Conservation (phyloP, 2,329 filamentous ascomycete species). For the Aplosporella prunicola region DNA sequence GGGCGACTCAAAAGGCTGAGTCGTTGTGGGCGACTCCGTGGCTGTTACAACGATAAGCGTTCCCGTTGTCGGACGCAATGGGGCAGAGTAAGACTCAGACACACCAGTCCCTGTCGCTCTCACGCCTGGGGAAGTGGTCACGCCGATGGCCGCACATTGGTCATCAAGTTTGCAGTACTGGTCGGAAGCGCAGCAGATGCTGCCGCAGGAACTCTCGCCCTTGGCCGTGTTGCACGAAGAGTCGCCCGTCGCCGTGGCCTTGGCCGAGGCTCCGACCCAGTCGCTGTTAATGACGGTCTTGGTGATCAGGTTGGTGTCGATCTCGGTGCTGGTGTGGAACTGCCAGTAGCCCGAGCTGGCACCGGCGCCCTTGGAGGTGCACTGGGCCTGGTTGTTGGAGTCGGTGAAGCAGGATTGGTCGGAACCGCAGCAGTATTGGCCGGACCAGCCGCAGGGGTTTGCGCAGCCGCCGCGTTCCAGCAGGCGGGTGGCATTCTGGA, state of each 20-base stretch:
- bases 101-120: slow-evolving; percentile 20
- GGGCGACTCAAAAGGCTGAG: slow-evolving; percentile 41
- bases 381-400: slow-evolving; percentile 26
- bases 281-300: slow-evolving; percentile 46
- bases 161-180: slow-evolving; percentile 54
- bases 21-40: slow-evolving; percentile 37
- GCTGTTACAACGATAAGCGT: slow-evolving; percentile 43
- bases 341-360: slow-evolving; percentile 39
- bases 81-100: slow-evolving; percentile 39
- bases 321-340: slow-evolving; percentile 48
- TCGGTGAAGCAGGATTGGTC: slow-evolving; percentile 25
- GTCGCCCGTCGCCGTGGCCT: slow-evolving; percentile 15
- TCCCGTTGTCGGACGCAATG: slow-evolving; percentile 41
- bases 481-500: slow-evolving; percentile 24
- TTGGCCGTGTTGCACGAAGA: slow-evolving; percentile 35
- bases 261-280: slow-evolving; percentile 23
- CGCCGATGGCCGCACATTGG: slow-evolving; percentile 49
- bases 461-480: slow-evolving; percentile 15
- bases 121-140: slow-evolving; percentile 37
- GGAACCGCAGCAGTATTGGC: slow-evolving; percentile 26
- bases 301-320: slow-evolving; percentile 47
- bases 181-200: slow-evolving; percentile 59
- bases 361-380: slow-evolving; percentile 18
- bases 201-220: slow-evolving; percentile 53
- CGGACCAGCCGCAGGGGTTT: slow-evolving; percentile 24